phyloP scores from a whole-genome alignment of 225 moss, liverwort and hornwort genomes.

The Straminergon stramineum region DNA sequence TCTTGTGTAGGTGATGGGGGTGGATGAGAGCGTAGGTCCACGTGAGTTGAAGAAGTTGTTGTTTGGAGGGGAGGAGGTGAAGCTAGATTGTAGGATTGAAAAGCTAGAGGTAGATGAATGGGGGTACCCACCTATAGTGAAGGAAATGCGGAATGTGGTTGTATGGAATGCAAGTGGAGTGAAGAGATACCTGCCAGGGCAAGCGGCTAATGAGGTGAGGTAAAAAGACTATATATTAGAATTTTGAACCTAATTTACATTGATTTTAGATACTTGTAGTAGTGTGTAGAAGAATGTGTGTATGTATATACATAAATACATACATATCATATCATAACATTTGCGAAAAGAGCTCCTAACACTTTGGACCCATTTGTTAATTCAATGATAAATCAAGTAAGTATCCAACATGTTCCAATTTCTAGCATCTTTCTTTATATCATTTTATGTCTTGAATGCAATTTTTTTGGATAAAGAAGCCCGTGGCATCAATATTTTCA shows the following conservation, averaged over 20 bases:
- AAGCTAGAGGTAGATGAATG: background rate
- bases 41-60: slow-evolving; percentile 1
- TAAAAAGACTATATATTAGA: background rate
- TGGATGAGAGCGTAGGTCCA: background rate
- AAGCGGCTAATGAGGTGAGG: slow-evolving; percentile 37
- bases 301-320: no score
- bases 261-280: background rate
- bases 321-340: background rate
- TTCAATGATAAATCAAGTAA: background rate
- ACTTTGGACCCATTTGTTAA: background rate
- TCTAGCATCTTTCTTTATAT: background rate
- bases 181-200: slow-evolving; percentile 49
- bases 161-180: slow-evolving; percentile 8
- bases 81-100: background rate
- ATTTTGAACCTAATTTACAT: background rate
- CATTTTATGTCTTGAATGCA: background rate
- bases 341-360: background rate
- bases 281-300: accelerated
- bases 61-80: slow-evolving; percentile 6
- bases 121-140: background rate
- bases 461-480: background rate
- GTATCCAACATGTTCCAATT: background rate
- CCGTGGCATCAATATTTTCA: no score
- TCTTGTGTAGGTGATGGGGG: background rate
- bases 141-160: slow-evolving; percentile 12